A percentile compares a stretch with the other conserved stretches of the same genome.
phyloP scores from a whole-genome alignment of 257 asterid species.

The Forsythia suspensa region DNA sequence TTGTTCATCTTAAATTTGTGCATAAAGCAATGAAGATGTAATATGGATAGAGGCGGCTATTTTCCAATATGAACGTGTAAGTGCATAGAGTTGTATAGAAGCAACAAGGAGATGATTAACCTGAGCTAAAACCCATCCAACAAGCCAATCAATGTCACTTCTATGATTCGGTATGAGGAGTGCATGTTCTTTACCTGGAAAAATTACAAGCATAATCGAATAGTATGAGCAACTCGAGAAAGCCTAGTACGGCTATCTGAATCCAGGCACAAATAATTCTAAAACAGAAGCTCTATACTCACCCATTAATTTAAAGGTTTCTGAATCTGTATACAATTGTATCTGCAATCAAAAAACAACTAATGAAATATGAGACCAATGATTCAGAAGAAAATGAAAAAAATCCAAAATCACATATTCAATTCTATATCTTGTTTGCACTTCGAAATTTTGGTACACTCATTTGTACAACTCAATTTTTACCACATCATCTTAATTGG shows the following conservation, averaged over 20 bases:
- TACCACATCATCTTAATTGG: not conserved
- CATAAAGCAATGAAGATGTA: conserved; percentile 5
- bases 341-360: conserved; percentile 54
- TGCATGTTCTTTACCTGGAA: conserved; percentile 91
- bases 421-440: not conserved
- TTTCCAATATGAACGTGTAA: conserved; percentile 1
- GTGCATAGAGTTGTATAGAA: conserved; percentile 10
- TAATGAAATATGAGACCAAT: conserved; percentile 11
- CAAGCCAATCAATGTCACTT: conserved; percentile 99
- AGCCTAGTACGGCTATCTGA: not conserved
- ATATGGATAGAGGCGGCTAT: not conserved
- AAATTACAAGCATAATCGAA: conserved; percentile 24
- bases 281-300: conserved; percentile 24
- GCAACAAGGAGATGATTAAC: conserved; percentile 39
- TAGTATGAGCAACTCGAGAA: conserved; percentile 10
- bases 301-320: conserved; percentile 75
- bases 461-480: conserved; percentile 1
- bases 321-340: conserved; percentile 64
- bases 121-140: conserved; percentile 98
- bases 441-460: not conserved
- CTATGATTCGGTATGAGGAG: conserved; percentile 77
- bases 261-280: conserved; percentile 5
- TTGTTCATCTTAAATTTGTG: conserved; percentile 6
- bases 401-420: not conserved
- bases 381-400: conserved; percentile 15